phyloP scores from a whole-genome alignment of 1,284 basidiomycete genomes.

The Cystobasidium pallidum region DNA sequence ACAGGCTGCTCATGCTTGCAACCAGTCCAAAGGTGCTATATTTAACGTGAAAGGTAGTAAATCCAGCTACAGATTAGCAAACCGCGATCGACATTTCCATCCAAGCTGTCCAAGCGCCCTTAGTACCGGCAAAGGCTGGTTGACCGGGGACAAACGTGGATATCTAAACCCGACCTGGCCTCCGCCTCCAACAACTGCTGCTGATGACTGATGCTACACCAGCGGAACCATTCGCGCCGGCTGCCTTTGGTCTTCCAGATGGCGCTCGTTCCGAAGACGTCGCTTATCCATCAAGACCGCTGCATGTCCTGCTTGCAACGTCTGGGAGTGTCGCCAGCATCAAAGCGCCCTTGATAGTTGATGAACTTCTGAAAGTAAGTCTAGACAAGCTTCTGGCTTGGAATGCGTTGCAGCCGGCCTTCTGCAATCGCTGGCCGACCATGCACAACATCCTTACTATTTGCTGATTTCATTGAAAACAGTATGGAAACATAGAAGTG shows the following conservation, averaged over 20 bases:
- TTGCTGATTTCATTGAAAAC: too few relatives aligned
- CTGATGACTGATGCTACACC: constrained; percentile 38
- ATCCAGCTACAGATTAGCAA: too few relatives aligned
- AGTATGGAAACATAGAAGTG: constrained; percentile 75
- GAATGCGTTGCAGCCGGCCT: too few relatives aligned
- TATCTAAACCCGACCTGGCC: too few relatives aligned
- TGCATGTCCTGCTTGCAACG: constrained; percentile 78
- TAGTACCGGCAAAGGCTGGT: too few relatives aligned
- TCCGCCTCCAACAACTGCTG: too few relatives aligned
- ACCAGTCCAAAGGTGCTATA: too few relatives aligned
- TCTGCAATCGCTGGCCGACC: too few relatives aligned
- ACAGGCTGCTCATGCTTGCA: too few relatives aligned
- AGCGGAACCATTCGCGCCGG: constrained; percentile 25
- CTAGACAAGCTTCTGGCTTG: background rate
- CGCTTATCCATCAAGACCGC: constrained; percentile 47
- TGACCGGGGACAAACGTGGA: too few relatives aligned
- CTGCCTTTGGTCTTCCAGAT: constrained; percentile 32
- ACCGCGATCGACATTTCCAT: background rate
- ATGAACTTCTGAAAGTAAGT: constrained; percentile 70
- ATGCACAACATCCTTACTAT: too few relatives aligned
- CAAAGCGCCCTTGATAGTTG: constrained; percentile 86
- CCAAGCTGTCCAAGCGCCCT: constrained; percentile 2
- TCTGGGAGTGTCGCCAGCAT: constrained; percentile 94
- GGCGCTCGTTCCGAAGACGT: constrained; percentile 39
- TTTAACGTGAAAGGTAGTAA: too few relatives aligned